These are phyloP conservation scores for Plasmodium sp. DNA, from an alignment of 169 alveolate genomes.

Conservation along the genomic window DNA sequence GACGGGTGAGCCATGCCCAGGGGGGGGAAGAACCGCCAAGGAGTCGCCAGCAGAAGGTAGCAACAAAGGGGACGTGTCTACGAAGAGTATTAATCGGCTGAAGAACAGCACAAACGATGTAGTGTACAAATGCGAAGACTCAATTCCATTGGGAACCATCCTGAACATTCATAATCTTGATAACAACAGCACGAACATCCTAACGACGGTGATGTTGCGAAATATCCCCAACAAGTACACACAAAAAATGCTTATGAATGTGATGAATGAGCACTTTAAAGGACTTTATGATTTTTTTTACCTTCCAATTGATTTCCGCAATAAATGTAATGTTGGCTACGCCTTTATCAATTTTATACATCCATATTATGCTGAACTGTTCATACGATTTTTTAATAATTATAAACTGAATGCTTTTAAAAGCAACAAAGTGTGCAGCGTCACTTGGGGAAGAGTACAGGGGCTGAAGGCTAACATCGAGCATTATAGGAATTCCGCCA, in stretches of 20 bases:
- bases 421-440: conserved; percentile 74
- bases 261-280: conserved; percentile 78
- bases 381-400: conserved; percentile 71
- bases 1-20: neutral
- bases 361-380: conserved; percentile 75
- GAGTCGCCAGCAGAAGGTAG: neutral
- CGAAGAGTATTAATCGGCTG: neutral
- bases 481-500: conserved; percentile 79
- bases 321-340: conserved; percentile 90
- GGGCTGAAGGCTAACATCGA: conserved; percentile 77
- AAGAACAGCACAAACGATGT: neutral
- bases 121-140: conserved; percentile 66
- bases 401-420: conserved; percentile 74
- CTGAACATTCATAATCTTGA: conserved; percentile 50
- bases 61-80: neutral
- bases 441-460: conserved; percentile 81
- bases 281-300: conserved; percentile 88
- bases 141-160: conserved; percentile 63
- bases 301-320: conserved; percentile 89
- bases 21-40: neutral
- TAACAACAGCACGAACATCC: conserved; percentile 19
- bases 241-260: conserved; percentile 80
- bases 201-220: conserved; percentile 87
- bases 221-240: conserved; percentile 91
- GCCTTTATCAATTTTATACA: conserved; percentile 88